These are phyloP conservation scores for Collybia mongolica DNA, from an alignment of 768 basidiomycete genomes.

Conservation along the genomic window DNA sequence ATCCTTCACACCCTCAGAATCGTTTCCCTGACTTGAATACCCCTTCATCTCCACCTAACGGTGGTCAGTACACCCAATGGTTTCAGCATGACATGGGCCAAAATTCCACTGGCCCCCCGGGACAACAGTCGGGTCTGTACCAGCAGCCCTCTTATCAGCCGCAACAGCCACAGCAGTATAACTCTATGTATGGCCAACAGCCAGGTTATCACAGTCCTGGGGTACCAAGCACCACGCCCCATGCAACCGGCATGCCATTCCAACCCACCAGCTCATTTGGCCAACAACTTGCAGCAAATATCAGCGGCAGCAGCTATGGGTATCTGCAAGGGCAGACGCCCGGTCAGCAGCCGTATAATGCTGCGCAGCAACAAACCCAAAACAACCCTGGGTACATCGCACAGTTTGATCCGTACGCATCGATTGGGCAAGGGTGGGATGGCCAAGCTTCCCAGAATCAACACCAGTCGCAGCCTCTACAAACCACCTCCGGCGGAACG, in stretches of 20 bases:
- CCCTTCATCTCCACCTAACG: conserved; percentile 14
- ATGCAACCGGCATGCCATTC: conserved; percentile 23
- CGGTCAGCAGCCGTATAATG: conserved; percentile 29
- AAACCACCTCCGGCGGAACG: conserved; percentile 15
- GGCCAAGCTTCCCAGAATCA: conserved; percentile 19
- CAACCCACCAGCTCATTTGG: conserved; percentile 58
- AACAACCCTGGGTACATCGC: conserved; percentile 45
- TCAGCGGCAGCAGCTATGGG: conserved; percentile 39
- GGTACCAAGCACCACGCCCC: conserved; percentile 17
- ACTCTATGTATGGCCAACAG: conserved; percentile 5
- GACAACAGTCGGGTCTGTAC: conserved; percentile 24
- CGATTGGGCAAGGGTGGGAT: conserved; percentile 43
- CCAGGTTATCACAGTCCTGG: conserved; percentile 8
- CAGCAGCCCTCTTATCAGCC: conserved; percentile 36
- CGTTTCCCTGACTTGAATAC: conserved; percentile 67
- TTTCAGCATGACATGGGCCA: conserved; percentile 12
- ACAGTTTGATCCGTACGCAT: conserved; percentile 53
- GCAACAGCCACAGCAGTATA: conserved; percentile 28
- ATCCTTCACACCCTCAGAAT: conserved; percentile 42
- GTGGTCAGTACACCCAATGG: conserved; percentile 41
- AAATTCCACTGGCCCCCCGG: conserved; percentile 25
- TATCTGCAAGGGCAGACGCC: conserved; percentile 31
- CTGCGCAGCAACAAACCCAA: conserved; percentile 46
- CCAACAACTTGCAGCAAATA: conserved; percentile 45
- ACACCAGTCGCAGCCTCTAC: conserved; percentile 14